phyloP scores from a whole-genome alignment of 306 rosid species.

The Hippophae rhamnoides region DNA sequence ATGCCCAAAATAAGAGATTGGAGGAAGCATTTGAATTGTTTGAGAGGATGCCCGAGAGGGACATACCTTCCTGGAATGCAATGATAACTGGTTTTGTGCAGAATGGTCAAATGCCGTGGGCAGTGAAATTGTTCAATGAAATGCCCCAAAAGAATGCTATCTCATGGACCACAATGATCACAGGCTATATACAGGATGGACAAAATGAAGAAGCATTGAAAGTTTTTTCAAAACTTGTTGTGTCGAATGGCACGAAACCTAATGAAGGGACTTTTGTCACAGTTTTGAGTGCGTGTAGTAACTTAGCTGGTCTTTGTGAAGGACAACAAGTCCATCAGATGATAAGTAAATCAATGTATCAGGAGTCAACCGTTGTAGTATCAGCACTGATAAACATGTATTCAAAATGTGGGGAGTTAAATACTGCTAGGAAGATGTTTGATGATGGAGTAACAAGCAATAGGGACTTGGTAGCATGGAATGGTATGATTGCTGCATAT shows the following conservation, averaged over 20 bases:
- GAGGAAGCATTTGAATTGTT: constrained; percentile 34
- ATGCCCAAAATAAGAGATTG: constrained; percentile 29
- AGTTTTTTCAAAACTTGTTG: constrained; percentile 29
- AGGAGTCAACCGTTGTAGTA: constrained; percentile 21
- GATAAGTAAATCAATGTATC: constrained; percentile 30
- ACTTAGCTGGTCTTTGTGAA: constrained; percentile 36
- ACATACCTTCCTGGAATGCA: constrained; percentile 42
- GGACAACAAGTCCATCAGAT: constrained; percentile 45
- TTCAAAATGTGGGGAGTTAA: constrained; percentile 44
- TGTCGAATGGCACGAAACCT: constrained; percentile 22
- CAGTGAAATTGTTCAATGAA: constrained; percentile 22
- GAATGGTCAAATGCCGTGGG: constrained; percentile 30
- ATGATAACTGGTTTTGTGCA: constrained; percentile 36
- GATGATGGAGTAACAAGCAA: constrained; percentile 24
- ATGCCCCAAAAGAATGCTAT: constrained; percentile 37
- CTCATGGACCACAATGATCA: constrained; percentile 43
- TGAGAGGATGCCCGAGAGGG: constrained; percentile 39
- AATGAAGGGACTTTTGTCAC: constrained; percentile 42
- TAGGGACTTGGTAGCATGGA: constrained; percentile 41
- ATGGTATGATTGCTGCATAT: constrained; percentile 50
- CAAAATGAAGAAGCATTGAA: constrained; percentile 41
- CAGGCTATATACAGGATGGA: constrained; percentile 36
- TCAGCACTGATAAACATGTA: constrained; percentile 48
- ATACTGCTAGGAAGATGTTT: constrained; percentile 35
- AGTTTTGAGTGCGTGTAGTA: constrained; percentile 41